Conservation (phyloP, 2,329 filamentous ascomycete species). For the Dothideomycetes sp. region DNA sequence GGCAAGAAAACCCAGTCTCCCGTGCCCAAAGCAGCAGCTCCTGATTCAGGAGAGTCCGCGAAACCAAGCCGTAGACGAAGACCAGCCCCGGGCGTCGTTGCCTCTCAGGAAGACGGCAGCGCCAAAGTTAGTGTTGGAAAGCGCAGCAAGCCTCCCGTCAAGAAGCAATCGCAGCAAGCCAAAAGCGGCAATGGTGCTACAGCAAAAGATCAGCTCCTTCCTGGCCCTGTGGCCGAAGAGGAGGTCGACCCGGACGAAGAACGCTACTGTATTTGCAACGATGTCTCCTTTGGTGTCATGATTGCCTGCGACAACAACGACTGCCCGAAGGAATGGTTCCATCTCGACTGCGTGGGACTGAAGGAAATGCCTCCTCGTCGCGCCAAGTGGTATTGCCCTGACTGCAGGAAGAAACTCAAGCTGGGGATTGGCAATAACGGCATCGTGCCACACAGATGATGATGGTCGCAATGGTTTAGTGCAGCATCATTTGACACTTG, state of each 20-base stretch:
- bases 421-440: constrained; percentile 19
- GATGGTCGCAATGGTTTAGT: too few species aligned
- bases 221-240: constrained; percentile 20
- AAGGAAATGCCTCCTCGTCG: constrained; percentile 57
- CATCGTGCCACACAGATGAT: constrained; percentile 11
- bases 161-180: constrained; percentile 34
- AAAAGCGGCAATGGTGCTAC: constrained; percentile 27
- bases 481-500: too few species aligned
- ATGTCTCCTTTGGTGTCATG: constrained; percentile 75
- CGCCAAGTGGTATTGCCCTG: constrained; percentile 76
- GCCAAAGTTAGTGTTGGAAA: constrained; percentile 60
- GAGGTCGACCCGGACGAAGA: constrained; percentile 63
- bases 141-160: constrained; percentile 57
- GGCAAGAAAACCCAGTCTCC: constrained; percentile 10
- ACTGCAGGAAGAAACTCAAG: constrained; percentile 49
- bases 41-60: constrained; percentile 10
- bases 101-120: constrained; percentile 45
- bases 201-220: constrained; percentile 16
- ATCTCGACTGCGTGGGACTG: constrained; percentile 65
- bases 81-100: constrained; percentile 63
- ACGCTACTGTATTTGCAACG: constrained; percentile 66
- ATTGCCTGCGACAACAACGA: constrained; percentile 71
- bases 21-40: constrained; percentile 11
- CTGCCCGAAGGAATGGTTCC: constrained; percentile 79
- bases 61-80: constrained; percentile 50